These are phyloP conservation scores for Stagonosporopsis vannaccii DNA, from an alignment of 2,329 filamentous ascomycete species.

Conservation along the genomic window DNA sequence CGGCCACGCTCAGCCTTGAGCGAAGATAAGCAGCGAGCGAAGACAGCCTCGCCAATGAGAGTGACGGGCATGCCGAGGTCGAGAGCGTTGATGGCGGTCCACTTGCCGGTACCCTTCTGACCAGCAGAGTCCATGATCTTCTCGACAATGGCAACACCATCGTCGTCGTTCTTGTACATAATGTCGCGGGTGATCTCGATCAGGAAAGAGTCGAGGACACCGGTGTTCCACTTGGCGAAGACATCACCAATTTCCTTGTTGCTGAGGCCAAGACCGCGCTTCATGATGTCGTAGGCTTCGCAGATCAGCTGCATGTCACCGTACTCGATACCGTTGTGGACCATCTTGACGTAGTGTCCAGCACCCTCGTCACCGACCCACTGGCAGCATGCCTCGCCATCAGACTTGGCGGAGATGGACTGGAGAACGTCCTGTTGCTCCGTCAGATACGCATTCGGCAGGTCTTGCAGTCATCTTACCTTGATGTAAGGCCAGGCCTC, in stretches of 20 bases:
- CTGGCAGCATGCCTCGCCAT: constrained; percentile 96
- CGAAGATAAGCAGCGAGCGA: constrained; percentile 90
- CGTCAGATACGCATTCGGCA: constrained; percentile 26
- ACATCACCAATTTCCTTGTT: constrained; percentile 97
- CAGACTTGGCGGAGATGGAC: constrained; percentile 95
- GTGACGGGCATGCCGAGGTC: constrained; percentile 99
- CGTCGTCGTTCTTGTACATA: constrained; percentile 97
- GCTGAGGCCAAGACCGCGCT: constrained; percentile 88
- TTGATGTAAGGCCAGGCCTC: constrained; percentile 98
- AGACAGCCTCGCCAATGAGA: constrained; percentile 95
- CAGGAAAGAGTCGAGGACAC: constrained; percentile 95
- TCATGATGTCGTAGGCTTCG: constrained; percentile 99
- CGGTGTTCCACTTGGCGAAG: constrained; percentile 96
- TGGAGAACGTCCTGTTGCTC: constrained; percentile 82
- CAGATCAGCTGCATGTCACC: constrained; percentile 99
- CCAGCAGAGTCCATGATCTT: constrained; percentile 99
- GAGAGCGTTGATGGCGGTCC: constrained; percentile 98
- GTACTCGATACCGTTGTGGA: constrained; percentile 99
- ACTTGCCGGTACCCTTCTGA: constrained; percentile 99
- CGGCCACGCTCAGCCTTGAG: constrained; percentile 92
- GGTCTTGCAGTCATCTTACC: constrained; percentile 22
- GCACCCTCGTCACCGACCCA: constrained; percentile 99
- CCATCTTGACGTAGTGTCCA: constrained; percentile 99
- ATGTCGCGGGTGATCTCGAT: constrained; percentile 99
- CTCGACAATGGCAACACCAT: constrained; percentile 89